Base-by-base conservation (phyloP, 2,329 filamentous ascomycete species). In the Shiraia sp. region DNA sequence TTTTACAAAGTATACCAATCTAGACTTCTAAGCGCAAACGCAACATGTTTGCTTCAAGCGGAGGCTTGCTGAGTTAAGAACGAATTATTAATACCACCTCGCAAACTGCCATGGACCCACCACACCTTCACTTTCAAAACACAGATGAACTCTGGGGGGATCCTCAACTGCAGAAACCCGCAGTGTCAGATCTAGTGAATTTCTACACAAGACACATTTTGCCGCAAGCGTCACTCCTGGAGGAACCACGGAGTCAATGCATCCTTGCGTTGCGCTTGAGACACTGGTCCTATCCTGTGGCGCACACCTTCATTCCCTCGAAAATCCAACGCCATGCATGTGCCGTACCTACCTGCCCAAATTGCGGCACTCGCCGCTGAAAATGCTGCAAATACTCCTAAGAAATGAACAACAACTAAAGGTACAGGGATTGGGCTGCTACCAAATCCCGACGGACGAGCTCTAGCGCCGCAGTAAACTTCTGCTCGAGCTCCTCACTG, bases 371-470 rank as follows among this genome's bases (percentile, higher is more conserved):
- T 19, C 16, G 3, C 15, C 27, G 23, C 24, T 15, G 24, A 42
- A 46, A 45, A 49, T 47, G 44, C 42, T 54, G 35, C 46, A 36
- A 16, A 45, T 32, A 40, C 40, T 41, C 42, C 19, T 19, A 43
- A 46, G 23, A 43, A 36, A 40, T 52, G 38, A 37, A 47, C 44
- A 55, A 55, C 49, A 57, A 31, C 47, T 39, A 71, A 38, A 96
- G 78, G 68, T 96, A 97, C 70, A 97, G 75, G 59, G 88, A 95
- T 75, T 96, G 91, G 33, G 92, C 90, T 16, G 92, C 90, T 45
- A 99, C 92, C 68, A 99, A 91, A 68, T 97, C 93, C 62, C 93
- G 81, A 70, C 89, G 82, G 40, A 97, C 87, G 79, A 95, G 93
- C 44, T 80, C 78, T 57, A 99, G 75, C 48, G 89, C 87, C 55